Evolutionary conservation across 768 basidiomycete genomes (phyloP).

Genomic region (Leucosporidium yakuticum): DNA sequence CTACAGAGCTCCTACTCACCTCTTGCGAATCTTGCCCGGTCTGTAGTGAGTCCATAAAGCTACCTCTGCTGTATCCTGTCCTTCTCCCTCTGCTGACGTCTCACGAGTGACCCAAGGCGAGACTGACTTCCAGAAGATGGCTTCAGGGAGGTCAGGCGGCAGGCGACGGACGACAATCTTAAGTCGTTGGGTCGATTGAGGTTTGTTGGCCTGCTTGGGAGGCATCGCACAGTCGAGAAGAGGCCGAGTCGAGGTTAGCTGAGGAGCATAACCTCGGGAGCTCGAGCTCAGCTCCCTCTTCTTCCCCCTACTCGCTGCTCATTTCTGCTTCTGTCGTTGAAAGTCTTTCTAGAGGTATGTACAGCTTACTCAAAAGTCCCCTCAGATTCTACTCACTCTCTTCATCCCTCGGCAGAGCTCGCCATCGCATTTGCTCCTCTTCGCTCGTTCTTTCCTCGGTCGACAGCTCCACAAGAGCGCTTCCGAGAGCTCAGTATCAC

Average conservation of each 20-base stretch:
- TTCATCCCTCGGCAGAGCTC: no score
- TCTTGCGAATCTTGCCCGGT: constrained; percentile 28
- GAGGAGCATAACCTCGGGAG: no score
- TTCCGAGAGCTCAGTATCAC: neutral
- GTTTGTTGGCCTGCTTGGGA: neutral
- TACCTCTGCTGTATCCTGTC: neutral
- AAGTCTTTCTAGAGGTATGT: no score
- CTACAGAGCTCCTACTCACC: constrained; percentile 6
- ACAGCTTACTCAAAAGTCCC: no score
- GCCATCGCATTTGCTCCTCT: no score
- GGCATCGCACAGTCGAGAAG: neutral
- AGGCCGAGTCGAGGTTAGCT: no score
- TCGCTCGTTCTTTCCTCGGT: neutral
- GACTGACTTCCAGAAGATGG: constrained; percentile 89
- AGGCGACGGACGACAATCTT: constrained; percentile 83
- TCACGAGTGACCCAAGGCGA: constrained; percentile 74
- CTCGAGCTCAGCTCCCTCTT: no score
- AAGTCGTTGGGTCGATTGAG: constrained; percentile 4
- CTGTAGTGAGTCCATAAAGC: constrained; percentile 19
- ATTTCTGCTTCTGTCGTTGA: no score
- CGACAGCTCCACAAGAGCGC: neutral
- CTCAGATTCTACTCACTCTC: no score
- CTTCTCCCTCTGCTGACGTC: constrained; percentile 43
- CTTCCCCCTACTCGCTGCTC: no score
- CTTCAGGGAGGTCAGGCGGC: constrained; percentile 86